Percentiles rank a stretch among this genome's conserved stretches.
Evolutionary conservation across 2,329 filamentous ascomycete species (phyloP).

Genomic region (Talaromyces sp.): DNA sequence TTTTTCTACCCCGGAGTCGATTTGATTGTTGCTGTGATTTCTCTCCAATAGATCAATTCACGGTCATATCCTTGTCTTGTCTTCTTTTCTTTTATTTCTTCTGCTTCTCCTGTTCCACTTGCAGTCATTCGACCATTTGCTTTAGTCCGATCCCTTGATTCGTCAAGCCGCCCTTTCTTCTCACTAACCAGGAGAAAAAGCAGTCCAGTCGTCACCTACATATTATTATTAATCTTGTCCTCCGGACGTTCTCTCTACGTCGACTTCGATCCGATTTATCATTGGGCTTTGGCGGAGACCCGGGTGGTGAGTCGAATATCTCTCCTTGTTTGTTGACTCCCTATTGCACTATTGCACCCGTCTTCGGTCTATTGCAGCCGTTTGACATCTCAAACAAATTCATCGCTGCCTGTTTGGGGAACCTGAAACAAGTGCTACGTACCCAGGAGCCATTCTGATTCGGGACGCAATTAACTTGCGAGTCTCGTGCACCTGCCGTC

Average conservation of each 20-base stretch:
- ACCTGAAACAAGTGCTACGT: neutral
- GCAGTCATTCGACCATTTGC: neutral
- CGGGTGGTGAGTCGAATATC: conserved; percentile 12
- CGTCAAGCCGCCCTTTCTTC: neutral
- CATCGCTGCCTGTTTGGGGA: neutral
- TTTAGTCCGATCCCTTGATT: conserved; percentile 1
- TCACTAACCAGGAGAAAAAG: neutral
- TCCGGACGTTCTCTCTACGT: neutral
- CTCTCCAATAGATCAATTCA: neutral
- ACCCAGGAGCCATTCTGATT: neutral
- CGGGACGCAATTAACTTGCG: neutral
- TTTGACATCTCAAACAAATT: neutral
- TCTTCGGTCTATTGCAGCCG: neutral
- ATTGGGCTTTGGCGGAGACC: conserved; percentile 9
- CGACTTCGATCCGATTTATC: neutral
- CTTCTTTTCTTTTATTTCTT: neutral
- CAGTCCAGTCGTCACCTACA: neutral
- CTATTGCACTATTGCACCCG: neutral
- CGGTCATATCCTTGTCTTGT: neutral
- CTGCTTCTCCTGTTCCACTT: neutral
- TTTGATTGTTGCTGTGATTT: conserved; percentile 2
- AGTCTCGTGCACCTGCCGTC: neutral
- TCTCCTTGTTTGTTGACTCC: neutral
- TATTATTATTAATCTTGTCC: neutral
- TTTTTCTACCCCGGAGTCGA: conserved; percentile 6